Evolutionary conservation across 2,329 filamentous ascomycete genomes (phyloP).

Genomic region (Beauveria rudraprayagi): DNA sequence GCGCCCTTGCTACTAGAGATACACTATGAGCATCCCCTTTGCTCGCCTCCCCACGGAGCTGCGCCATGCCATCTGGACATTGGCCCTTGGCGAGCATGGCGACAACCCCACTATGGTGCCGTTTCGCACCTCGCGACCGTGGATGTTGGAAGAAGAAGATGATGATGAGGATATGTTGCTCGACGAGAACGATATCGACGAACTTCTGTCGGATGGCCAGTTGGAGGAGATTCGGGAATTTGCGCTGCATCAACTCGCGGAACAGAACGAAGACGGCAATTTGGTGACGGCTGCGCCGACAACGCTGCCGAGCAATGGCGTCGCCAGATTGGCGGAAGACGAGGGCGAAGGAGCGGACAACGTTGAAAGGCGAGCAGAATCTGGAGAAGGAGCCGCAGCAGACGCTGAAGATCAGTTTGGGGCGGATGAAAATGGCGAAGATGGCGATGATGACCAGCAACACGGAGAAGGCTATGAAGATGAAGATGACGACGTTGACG

Average conservation of each 20-base stretch:
- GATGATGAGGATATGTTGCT: not conserved
- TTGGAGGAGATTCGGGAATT: not conserved
- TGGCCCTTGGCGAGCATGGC: conserved; percentile 9
- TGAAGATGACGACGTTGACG: not conserved
- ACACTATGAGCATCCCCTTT: conserved; percentile 14
- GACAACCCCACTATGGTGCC: conserved; percentile 16
- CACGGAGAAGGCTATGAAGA: not conserved
- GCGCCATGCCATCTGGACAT: conserved; percentile 19
- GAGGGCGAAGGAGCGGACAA: not conserved
- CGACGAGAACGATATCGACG: not conserved
- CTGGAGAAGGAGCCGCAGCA: not conserved
- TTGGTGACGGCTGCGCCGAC: not conserved
- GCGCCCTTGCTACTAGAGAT: too few relatives aligned
- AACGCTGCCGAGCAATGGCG: not conserved
- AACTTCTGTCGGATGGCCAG: not conserved
- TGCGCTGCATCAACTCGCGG: not conserved
- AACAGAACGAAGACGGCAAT: not conserved
- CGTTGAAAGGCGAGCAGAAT: not conserved
- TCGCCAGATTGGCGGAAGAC: not conserved
- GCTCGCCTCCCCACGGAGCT: conserved; percentile 18
- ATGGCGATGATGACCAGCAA: not conserved
- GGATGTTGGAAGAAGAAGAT: not conserved
- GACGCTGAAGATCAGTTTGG: not conserved
- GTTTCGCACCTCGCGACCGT: conserved; percentile 8
- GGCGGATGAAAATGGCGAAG: not conserved